Conservation (phyloP, 495 filamentous ascomycete species). For the Penicillium riverlandense region DNA sequence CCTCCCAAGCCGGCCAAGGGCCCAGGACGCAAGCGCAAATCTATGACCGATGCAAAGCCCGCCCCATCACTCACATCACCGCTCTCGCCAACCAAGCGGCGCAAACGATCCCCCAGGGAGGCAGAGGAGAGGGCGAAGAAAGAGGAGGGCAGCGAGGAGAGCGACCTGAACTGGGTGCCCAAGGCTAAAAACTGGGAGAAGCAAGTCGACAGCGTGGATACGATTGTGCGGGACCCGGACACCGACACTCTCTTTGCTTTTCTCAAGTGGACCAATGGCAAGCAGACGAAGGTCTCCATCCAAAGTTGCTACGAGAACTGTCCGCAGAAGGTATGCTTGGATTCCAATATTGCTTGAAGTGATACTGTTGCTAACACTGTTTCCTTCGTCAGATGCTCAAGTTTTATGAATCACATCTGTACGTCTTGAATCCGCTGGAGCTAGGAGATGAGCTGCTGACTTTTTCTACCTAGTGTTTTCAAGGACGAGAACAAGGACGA, state of each 20-base stretch:
- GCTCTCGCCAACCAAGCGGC: constrained; percentile 18
- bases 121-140: constrained; percentile 6
- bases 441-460: constrained; percentile 12
- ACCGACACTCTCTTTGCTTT: constrained; percentile 38
- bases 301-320: constrained; percentile 35
- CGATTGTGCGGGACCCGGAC: constrained; percentile 44
- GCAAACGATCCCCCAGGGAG: constrained; percentile 16
- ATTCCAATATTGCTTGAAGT: too few species aligned
- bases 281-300: constrained; percentile 29
- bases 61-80: constrained; percentile 7
- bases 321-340: constrained; percentile 21
- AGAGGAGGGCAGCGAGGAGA: constrained; percentile 10
- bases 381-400: constrained; percentile 28
- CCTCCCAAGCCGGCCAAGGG: constrained; percentile 8
- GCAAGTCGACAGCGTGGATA: constrained; percentile 46
- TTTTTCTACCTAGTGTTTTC: constrained; percentile 21
- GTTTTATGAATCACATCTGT: constrained; percentile 43
- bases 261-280: constrained; percentile 49
- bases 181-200: constrained; percentile 52
- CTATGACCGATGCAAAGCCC: constrained; percentile 23
- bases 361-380: too few species aligned
- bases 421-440: constrained; percentile 8
- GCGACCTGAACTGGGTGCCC: constrained; percentile 34
- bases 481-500: constrained; percentile 19
- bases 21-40: constrained; percentile 33